Percentiles rank a stretch among this genome's conserved stretches.
Conservation (phyloP, 768 basidiomycete species). For the Tubosaeta brunneosetosa region DNA sequence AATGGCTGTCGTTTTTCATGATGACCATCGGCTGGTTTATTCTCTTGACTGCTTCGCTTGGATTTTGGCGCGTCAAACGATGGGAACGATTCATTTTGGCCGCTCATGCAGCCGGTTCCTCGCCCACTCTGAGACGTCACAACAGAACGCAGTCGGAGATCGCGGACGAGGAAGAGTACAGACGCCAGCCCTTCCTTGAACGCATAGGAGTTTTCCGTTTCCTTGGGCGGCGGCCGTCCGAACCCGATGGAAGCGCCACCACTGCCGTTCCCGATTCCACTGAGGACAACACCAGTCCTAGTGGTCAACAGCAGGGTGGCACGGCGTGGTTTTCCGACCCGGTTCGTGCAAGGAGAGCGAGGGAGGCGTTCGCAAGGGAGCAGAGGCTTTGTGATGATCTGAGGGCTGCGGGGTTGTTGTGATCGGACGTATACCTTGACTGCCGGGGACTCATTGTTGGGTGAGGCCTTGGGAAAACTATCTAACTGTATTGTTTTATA, state of each 20-base stretch:
- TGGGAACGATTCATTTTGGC: constrained; percentile 78
- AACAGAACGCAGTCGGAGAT: constrained; percentile 24
- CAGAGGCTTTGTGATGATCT: constrained; percentile 55
- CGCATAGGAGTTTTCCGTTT: constrained; percentile 23
- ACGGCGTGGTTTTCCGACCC: constrained; percentile 36
- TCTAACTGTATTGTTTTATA: constrained; percentile 15
- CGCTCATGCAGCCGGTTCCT: constrained; percentile 33
- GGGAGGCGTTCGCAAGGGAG: constrained; percentile 49
- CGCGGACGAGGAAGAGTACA: constrained; percentile 23
- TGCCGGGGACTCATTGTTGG: background rate
- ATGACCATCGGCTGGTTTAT: constrained; percentile 92
- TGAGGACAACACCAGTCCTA: constrained; percentile 26
- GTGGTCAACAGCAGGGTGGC: constrained; percentile 30
- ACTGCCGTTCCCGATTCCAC: constrained; percentile 12
- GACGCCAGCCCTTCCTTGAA: constrained; percentile 27
- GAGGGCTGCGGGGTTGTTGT: constrained; percentile 62
- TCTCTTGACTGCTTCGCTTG: constrained; percentile 83
- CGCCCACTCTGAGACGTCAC: constrained; percentile 34
- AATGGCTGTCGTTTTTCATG: constrained; percentile 93
- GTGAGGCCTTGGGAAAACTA: background rate
- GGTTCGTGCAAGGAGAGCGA: constrained; percentile 39
- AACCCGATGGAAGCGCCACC: constrained; percentile 2
- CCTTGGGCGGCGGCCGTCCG: constrained; percentile 7
- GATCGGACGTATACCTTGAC: constrained; percentile 8
- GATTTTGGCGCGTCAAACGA: constrained; percentile 86